These are phyloP conservation scores for Myxozyma udenii DNA, from an alignment of 805 yeast species.

Conservation along the genomic window DNA sequence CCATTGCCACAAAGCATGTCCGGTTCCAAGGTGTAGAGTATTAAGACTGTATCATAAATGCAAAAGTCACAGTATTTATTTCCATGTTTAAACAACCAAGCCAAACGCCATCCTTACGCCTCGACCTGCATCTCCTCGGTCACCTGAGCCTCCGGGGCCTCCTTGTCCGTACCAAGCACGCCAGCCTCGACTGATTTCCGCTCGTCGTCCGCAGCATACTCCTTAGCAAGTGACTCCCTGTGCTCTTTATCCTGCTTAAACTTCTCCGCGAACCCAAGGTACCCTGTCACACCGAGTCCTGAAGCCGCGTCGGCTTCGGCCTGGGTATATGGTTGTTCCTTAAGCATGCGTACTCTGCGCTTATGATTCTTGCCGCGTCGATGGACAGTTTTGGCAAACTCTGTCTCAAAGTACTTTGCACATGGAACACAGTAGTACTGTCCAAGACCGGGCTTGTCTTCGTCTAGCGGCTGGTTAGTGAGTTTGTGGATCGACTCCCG, in stretches of 20 bases:
- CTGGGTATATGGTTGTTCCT: constrained; percentile 76
- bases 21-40: constrained; percentile 52
- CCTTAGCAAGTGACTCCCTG: constrained; percentile 48
- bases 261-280: constrained; percentile 45
- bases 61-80: background rate
- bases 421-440: constrained; percentile 94
- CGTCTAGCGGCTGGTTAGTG: constrained; percentile 61
- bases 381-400: constrained; percentile 68
- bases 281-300: constrained; percentile 70
- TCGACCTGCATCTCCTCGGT: constrained; percentile 8
- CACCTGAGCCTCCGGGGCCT: no score
- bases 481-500: constrained; percentile 61
- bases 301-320: constrained; percentile 89
- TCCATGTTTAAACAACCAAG: background rate
- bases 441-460: constrained; percentile 72
- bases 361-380: constrained; percentile 75
- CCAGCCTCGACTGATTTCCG: no score
- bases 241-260: constrained; percentile 59
- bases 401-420: constrained; percentile 84
- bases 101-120: background rate
- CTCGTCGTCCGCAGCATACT: constrained; percentile 44
- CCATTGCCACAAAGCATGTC: constrained; percentile 57
- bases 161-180: no score
- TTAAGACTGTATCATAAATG: background rate
- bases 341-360: constrained; percentile 73